phyloP scores from a whole-genome alignment of 176 grass and related monocot genomes.

The Elymus sibiricus region DNA sequence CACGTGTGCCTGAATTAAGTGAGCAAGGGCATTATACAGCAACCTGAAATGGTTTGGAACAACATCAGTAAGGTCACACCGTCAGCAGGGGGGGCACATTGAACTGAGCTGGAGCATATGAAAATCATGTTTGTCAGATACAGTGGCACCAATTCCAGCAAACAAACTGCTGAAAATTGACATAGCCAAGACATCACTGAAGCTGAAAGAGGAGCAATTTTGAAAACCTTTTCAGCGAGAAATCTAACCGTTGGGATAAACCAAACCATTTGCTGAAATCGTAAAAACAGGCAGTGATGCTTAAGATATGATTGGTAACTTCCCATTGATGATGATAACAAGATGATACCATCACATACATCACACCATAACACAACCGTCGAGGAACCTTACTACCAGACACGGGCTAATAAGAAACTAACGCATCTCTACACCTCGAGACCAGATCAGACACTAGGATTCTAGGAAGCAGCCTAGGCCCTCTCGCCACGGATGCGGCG shows the following conservation, averaged over 20 bases:
- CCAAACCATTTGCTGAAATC: background rate
- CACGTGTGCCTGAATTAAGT: background rate
- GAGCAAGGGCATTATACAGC: background rate
- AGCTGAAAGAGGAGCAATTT: background rate
- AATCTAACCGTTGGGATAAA: background rate
- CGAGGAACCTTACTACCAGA: background rate
- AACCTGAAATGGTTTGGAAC: too few relatives aligned
- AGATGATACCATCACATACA: too few relatives aligned
- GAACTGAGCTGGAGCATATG: background rate
- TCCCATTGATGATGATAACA: background rate
- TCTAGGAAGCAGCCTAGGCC: constrained; percentile 12
- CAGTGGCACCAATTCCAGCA: background rate
- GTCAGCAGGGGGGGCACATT: background rate
- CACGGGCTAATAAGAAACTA: too few relatives aligned
- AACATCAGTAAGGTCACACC: background rate
- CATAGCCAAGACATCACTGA: background rate
- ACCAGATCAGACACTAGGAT: too few relatives aligned
- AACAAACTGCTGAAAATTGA: background rate
- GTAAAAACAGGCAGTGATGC: background rate
- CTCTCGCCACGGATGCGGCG: constrained; percentile 67
- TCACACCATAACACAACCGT: too few relatives aligned
- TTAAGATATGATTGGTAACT: background rate
- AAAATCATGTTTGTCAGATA: background rate
- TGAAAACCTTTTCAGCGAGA: background rate
- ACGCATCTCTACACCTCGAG: background rate